A percentile compares a stretch with the other conserved stretches of the same genome.
phyloP scores from a whole-genome alignment of 1,284 basidiomycete species.

The Malassezia slooffiae region DNA sequence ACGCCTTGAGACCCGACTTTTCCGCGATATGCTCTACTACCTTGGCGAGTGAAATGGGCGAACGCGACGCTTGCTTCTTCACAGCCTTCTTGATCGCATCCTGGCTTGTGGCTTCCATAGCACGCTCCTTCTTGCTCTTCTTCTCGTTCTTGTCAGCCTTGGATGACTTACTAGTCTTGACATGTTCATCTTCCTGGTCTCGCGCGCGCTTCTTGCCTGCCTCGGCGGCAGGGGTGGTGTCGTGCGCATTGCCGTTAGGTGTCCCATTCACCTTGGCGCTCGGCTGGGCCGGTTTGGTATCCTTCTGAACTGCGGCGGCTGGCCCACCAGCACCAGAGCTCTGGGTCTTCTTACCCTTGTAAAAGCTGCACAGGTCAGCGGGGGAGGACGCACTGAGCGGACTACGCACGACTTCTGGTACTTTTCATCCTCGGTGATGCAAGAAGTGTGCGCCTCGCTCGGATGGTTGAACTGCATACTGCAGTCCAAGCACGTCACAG shows the following conservation, averaged over 20 bases:
- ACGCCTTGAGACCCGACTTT: neutral
- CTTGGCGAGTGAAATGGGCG: neutral
- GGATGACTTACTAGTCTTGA: too few species aligned
- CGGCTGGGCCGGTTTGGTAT: too few species aligned
- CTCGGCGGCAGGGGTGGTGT: too few species aligned
- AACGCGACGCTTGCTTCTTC: too few species aligned
- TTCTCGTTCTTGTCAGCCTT: neutral
- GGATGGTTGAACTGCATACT: constrained; percentile 33
- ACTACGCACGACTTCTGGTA: constrained; percentile 33
- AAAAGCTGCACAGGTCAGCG: constrained; percentile 8
- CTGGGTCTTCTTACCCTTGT: constrained; percentile 11
- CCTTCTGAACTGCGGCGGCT: too few species aligned
- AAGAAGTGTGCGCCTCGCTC: constrained; percentile 39
- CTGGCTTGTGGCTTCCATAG: too few species aligned
- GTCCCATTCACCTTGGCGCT: too few species aligned
- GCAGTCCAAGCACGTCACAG: constrained; percentile 45
- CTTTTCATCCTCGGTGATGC: constrained; percentile 44
- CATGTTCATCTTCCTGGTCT: neutral
- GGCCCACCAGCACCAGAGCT: too few species aligned
- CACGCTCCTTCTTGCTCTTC: too few species aligned
- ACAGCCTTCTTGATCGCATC: too few species aligned
- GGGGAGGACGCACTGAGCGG: too few species aligned
- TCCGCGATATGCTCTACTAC: neutral
- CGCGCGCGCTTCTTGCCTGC: neutral
- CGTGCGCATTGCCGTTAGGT: too few species aligned